These are phyloP conservation scores for Metschnikowia bowlesiae DNA, from an alignment of 805 yeast species.

Conservation along the genomic window DNA sequence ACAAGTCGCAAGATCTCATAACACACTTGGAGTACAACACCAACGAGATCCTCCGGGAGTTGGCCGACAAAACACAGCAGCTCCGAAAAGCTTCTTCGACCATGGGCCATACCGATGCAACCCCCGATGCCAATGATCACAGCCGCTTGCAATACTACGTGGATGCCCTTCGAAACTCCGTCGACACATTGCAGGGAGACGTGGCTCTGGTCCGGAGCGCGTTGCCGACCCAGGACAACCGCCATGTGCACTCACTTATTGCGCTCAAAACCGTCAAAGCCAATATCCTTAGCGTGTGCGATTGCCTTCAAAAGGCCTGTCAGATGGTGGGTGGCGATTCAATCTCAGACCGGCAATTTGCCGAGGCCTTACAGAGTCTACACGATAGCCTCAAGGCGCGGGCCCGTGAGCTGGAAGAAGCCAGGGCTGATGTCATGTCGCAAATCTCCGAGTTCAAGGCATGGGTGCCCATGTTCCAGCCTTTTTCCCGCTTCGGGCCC, in stretches of 20 bases:
- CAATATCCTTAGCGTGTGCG: constrained; percentile 44
- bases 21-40: constrained; percentile 62
- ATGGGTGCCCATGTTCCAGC: constrained; percentile 50
- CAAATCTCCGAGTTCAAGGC: constrained; percentile 47
- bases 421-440: constrained; percentile 31
- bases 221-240: constrained; percentile 5
- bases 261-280: constrained; percentile 42
- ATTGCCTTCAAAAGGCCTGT: constrained; percentile 34
- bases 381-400: constrained; percentile 44
- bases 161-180: constrained; percentile 55
- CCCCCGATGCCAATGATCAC: constrained; percentile 22
- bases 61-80: constrained; percentile 46
- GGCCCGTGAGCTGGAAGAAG: constrained; percentile 15
- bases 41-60: constrained; percentile 50
- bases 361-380: constrained; percentile 38
- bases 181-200: constrained; percentile 45
- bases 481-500: constrained; percentile 47
- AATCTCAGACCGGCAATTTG: constrained; percentile 17
- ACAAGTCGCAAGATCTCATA: constrained; percentile 47
- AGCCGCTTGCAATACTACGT: constrained; percentile 64
- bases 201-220: constrained; percentile 7
- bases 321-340: constrained; percentile 9
- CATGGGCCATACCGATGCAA: constrained; percentile 27
- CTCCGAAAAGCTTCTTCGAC: constrained; percentile 50
- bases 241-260: constrained; percentile 32